Evolutionary conservation across 2,329 filamentous ascomycete species (phyloP), one percentile per base, ranked within the genome.

Genomic region (Paecilomyces sp.): DNA sequence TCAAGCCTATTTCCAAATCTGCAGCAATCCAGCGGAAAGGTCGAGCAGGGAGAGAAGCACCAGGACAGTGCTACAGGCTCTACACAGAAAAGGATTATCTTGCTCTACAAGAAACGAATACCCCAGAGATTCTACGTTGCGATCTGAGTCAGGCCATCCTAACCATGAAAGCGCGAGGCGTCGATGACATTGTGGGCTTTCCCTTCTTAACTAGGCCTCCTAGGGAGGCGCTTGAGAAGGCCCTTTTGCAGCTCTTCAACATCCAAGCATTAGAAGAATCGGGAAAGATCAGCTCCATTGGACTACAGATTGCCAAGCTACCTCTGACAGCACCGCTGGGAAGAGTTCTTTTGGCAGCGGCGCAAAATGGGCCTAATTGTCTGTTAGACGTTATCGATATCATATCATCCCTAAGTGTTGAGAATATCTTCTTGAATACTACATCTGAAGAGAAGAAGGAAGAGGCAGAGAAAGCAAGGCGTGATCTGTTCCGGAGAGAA

Each of bases 11-110:
- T 33, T 97, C 92, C 0, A 91, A 91, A 68, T 96, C 93, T 0
- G 95, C 94, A 0, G 93, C 94, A 0, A 90, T 96, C 55, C 94
- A 99, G 73, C 84, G 94, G 60, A 87, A 91, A 57, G 94, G 94
- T 72, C 90, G 94, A 77, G 94, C 94, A 8, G 94, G 94, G 51
- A 88, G 94, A 81, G 94, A 99, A 76, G 91, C 88, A 0, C 85
- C 92, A 0, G 94, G 94, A 1, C 91, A 94, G 71, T 97, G 92
- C 75, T 96, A 87, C 71, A 83, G 94, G 51, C 78, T 99, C 0
- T 99, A 96, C 72, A 96, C 93, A 0, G 86, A 96, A 65, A 81
- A 85, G 3, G 85, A 88, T 2, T 97, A 91, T 72, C 77, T 86
- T 9, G 75, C 79, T 0, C 78, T 97, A 6, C 83, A 89, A 53